phyloP scores from a whole-genome alignment of 176 grass and related monocot species.

The Ampelocalamus luodianensis region DNA sequence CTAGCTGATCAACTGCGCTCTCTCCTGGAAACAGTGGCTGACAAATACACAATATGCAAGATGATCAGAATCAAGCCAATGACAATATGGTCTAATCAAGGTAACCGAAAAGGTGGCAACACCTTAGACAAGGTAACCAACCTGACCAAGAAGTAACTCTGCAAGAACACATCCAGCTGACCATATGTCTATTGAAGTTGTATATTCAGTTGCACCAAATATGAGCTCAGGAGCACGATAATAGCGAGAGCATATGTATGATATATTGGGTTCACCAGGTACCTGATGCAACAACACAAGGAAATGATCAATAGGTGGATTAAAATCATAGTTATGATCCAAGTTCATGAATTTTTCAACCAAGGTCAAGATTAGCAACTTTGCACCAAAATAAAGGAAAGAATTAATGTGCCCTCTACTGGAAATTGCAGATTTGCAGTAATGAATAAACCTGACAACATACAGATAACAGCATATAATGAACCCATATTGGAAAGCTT shows the following conservation, averaged over 20 bases:
- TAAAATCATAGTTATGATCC: background rate
- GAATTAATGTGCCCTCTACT: background rate
- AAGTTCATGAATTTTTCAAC: constrained; percentile 11
- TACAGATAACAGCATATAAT: constrained; percentile 8
- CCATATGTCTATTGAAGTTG: constrained; percentile 76
- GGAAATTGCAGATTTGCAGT: background rate
- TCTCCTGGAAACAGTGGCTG: constrained; percentile 92
- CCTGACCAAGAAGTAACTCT: constrained; percentile 74
- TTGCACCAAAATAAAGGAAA: background rate
- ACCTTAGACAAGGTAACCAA: constrained; percentile 43
- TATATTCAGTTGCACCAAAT: constrained; percentile 71
- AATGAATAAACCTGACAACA: background rate
- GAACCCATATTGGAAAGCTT: constrained; percentile 8
- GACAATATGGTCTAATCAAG: background rate
- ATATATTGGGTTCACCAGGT: constrained; percentile 67
- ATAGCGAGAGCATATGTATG: constrained; percentile 77
- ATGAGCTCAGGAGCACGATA: constrained; percentile 79
- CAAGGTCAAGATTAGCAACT: background rate
- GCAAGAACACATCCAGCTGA: constrained; percentile 75
- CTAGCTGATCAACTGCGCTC: constrained; percentile 83
- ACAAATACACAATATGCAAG: constrained; percentile 41
- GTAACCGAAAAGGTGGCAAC: background rate
- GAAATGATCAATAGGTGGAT: background rate
- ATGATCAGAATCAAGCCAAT: constrained; percentile 26
- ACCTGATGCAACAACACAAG: constrained; percentile 17